Evolutionary conservation across 768 basidiomycete species (phyloP), one percentile per base, ranked within the genome.

Genomic region (Termitomyces bulborhizus): DNA sequence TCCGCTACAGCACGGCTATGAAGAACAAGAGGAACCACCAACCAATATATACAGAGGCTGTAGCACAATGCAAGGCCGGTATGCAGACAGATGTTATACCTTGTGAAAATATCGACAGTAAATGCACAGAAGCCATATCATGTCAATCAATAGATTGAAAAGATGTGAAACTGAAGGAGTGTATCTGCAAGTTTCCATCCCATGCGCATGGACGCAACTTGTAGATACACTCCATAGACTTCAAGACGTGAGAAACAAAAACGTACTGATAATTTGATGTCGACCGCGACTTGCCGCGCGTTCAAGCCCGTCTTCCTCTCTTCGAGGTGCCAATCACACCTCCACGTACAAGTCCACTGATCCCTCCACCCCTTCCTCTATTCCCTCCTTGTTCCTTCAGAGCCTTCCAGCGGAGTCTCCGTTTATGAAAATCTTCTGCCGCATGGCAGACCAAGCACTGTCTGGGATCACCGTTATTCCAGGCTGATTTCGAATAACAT

Each of bases 401-500:
- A 29, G 37, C 26, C 6, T 50, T 26, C 26, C 49, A 1, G n/a
- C 37, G 49, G 27, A 50, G 49, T 50, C 49, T 37, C 6, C 49
- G 37, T 6, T 18, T 27, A 39, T 50, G 37, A 6, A 40, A 40
- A 12, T 40, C 37, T 29, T 50, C 37, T 40, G 37, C 49, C 11
- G 37, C 49, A n/a, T 27, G 24, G 42, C 54, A 55, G 34, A 55
- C 54, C 26, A 43, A 42, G 18, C 54, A 55, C 29, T 50, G 26
- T n/a, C 24, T 49, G 7, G 21, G 21, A 7, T 16, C 6, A 36
- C 12, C 15, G 24, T 6, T 15, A 16, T 12, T 18, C 54, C 47
- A 36, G 6, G 37, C 3, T 0, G 49, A 11, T 24, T 11, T 43
- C 2, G 9, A 31, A 45, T 44, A 55, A 16, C 54, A 55, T 16